Evolutionary conservation across 2,329 filamentous ascomycete genomes (phyloP).

Genomic region (Lasiodiplodia gonubiensis): DNA sequence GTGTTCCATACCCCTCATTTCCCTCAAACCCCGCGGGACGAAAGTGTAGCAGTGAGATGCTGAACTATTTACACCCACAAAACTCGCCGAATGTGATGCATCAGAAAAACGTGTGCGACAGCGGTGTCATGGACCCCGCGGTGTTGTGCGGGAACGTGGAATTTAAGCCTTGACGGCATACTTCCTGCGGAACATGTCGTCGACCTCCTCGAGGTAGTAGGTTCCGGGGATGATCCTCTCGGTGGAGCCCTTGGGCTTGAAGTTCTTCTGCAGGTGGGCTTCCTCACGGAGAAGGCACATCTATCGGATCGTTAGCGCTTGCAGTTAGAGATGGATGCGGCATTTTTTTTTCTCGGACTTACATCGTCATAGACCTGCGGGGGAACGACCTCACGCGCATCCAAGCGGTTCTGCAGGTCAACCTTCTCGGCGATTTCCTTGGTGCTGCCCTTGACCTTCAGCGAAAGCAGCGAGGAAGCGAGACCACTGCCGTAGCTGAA

Average conservation of each 20-base stretch:
- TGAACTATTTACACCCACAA: conserved; percentile 15
- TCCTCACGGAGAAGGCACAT: conserved; percentile 60
- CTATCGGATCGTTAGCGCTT: conserved; percentile 41
- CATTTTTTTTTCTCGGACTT: conserved; percentile 18
- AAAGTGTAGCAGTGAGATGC: neutral
- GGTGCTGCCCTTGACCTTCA: conserved; percentile 54
- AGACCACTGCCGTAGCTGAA: conserved; percentile 61
- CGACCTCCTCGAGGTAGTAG: conserved; percentile 58
- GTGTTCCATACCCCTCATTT: neutral
- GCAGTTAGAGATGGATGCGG: neutral
- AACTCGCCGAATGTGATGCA: conserved; percentile 7
- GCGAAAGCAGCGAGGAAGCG: conserved; percentile 57
- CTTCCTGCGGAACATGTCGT: conserved; percentile 58
- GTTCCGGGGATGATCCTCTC: conserved; percentile 55
- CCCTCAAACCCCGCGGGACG: conserved; percentile 8
- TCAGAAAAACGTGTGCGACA: conserved; percentile 7
- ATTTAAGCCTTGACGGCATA: conserved; percentile 57
- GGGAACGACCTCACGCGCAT: conserved; percentile 51
- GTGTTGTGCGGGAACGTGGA: neutral
- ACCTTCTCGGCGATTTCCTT: conserved; percentile 55
- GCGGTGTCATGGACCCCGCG: neutral
- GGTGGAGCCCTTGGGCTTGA: conserved; percentile 51
- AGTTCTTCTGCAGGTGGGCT: conserved; percentile 58
- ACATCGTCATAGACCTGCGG: conserved; percentile 57
- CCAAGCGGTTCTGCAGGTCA: conserved; percentile 54